phyloP scores from a whole-genome alignment of 2,329 filamentous ascomycete species.

The Decorospora gaudefroyi region DNA sequence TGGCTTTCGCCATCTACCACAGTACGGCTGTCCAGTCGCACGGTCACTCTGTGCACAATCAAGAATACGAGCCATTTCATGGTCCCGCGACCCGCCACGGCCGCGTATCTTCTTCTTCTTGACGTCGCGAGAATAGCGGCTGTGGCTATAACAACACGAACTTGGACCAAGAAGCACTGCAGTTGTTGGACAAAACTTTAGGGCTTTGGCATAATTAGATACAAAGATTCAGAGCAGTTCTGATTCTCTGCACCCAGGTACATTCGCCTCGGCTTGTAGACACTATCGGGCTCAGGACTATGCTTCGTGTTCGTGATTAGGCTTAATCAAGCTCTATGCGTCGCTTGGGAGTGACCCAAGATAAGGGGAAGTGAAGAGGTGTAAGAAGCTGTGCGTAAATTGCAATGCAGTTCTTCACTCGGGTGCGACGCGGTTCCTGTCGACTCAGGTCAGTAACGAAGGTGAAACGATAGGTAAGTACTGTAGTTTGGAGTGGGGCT shows the following conservation, averaged over 20 bases:
- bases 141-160: no score
- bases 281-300: constrained; percentile 7
- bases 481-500: no score
- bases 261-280: constrained; percentile 13
- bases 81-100: not conserved
- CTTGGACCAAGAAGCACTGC: no score
- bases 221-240: not conserved
- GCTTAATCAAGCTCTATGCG: constrained; percentile 24
- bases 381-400: constrained; percentile 3
- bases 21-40: no score
- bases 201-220: no score
- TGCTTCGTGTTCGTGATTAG: constrained; percentile 28
- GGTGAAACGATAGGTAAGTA: constrained; percentile 34
- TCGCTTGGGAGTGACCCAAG: constrained; percentile 9
- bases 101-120: not conserved
- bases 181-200: no score
- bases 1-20: not conserved
- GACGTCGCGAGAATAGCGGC: no score
- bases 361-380: constrained; percentile 15
- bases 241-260: not conserved
- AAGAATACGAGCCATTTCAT: not conserved
- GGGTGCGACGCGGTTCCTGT: constrained; percentile 3
- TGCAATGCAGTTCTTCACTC: constrained; percentile 4
- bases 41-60: no score
- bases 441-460: constrained; percentile 20